Evolutionary conservation across 768 basidiomycete genomes (phyloP).

Genomic region (Kwoniella newhampshirensis): DNA sequence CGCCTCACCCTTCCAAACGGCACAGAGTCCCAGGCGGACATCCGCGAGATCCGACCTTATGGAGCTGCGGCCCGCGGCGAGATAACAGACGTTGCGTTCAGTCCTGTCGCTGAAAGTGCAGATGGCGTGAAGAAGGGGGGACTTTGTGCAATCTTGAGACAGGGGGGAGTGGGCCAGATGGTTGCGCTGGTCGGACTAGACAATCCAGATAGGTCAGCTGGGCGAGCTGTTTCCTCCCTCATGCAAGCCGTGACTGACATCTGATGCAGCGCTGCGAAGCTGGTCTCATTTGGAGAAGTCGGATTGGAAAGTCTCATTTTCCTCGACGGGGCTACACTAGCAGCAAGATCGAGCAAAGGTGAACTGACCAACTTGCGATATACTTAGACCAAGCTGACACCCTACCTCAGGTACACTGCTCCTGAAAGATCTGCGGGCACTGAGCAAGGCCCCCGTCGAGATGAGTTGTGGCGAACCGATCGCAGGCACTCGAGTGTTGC

Average conservation of each 20-base stretch:
- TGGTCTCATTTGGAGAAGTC: conserved; percentile 9
- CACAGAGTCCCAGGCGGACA: background rate
- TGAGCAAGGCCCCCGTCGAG: conserved; percentile 5
- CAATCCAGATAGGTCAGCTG: conserved; percentile 10
- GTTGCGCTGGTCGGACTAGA: conserved; percentile 22
- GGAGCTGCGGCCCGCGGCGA: background rate
- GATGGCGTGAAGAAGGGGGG: conserved; percentile 20
- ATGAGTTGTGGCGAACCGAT: conserved; percentile 11
- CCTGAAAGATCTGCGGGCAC: conserved; percentile 21
- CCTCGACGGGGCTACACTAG: conserved; percentile 23
- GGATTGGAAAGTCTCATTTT: conserved; percentile 15
- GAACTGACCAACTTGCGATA: background rate
- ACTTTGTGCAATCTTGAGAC: conserved; percentile 17
- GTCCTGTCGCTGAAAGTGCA: conserved; percentile 5
- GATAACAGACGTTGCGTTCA: conserved; percentile 18
- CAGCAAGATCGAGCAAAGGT: conserved; percentile 12
- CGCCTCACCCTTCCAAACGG: conserved; percentile 8
- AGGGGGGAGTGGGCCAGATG: conserved; percentile 1
- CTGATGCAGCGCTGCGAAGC: conserved; percentile 16
- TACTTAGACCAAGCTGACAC: background rate
- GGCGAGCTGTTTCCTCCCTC: background rate
- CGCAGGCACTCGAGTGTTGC: conserved; percentile 3
- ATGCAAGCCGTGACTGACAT: background rate
- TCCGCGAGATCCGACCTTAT: conserved; percentile 6
- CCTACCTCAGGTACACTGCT: conserved; percentile 10